Evolutionary conservation across 306 rosid species (phyloP).

Genomic region (Comarum palustre): DNA sequence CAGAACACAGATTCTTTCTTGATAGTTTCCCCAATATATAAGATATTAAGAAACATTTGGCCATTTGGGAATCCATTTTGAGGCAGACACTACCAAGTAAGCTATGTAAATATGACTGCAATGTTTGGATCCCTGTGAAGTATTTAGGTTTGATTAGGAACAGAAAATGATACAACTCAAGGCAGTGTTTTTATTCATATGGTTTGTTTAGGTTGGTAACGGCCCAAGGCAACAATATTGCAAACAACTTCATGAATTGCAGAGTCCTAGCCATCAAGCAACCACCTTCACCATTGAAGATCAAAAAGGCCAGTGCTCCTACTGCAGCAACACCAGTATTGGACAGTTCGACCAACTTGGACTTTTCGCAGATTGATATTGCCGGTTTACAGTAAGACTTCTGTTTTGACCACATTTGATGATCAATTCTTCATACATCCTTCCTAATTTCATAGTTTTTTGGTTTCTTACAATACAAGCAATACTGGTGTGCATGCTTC

Average conservation of each 20-base stretch:
- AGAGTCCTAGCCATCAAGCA: conserved; percentile 79
- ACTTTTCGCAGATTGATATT: conserved; percentile 70
- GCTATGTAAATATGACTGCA: not conserved
- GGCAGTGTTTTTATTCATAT: conserved; percentile 33
- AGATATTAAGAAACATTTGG: not conserved
- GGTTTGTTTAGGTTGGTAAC: conserved; percentile 52
- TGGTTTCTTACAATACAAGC: not conserved
- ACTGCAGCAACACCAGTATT: conserved; percentile 22
- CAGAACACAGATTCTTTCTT: conserved; percentile 3
- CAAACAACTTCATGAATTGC: conserved; percentile 56
- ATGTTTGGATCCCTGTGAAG: not conserved
- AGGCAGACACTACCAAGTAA: not conserved
- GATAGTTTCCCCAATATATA: not conserved
- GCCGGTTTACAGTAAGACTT: conserved; percentile 56
- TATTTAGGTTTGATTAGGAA: not conserved
- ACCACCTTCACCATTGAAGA: conserved; percentile 31
- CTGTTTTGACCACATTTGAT: not conserved
- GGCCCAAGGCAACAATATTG: conserved; percentile 36
- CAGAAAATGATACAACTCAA: conserved; percentile 23
- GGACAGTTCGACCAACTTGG: conserved; percentile 63
- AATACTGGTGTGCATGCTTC: not conserved
- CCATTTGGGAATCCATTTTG: too few species aligned
- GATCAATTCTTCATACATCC: not conserved
- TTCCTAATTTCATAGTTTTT: not conserved
- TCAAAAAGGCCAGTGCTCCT: conserved; percentile 14